Evolutionary conservation across 2,329 filamentous ascomycete species (phyloP), one percentile per base, ranked within the genome.

Genomic region (Colletotrichum sp.): DNA sequence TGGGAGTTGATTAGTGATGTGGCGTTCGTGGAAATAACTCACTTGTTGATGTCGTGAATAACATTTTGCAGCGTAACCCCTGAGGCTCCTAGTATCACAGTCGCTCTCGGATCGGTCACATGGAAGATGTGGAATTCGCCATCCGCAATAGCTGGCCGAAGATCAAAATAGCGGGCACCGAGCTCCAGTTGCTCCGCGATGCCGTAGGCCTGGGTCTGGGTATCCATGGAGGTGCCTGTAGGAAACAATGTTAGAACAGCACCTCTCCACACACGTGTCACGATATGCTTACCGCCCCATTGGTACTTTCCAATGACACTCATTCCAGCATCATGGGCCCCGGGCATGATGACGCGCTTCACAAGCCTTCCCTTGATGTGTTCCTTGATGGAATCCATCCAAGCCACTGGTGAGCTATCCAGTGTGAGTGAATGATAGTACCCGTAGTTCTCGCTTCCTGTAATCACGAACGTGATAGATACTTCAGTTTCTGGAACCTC

Each of bases 261-360:
- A 28, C 0, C 21, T 0, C 14, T 12, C 12, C 12, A 56, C 9
- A 56, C 10, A 0, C 16, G n/a, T 13, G n/a, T 28, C 7, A 56
- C 2, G 13, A 0, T 28, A 16, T 16, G 26, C 55, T 58, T 18
- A 16, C 55, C 55, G 55, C 55, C 55, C 55, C 55, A 58, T 58
- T 10, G 1, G 55, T 58, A 58, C 9, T 58, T 58, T 1, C 55
- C 55, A 75, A 87, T 86, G 2, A 76, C 81, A 28, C 82, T 85
- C 87, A 90, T 89, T n/a, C 87, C 88, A 0, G 87, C 82, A 73
- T 89, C 86, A 74, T 90, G 87, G 5, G 86, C 84, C 10, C 87
- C 88, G 0, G 87, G 87, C 82, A 90, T 85, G 64, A 85, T 83
- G 21, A 89, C 82, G 34, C 88, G 84, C 67, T 85, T 85, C 0